A percentile compares a stretch with the other conserved stretches of the same genome.
These are phyloP conservation scores for Scedosporium boydii DNA, from an alignment of 2,329 filamentous ascomycete genomes.

Conservation along the genomic window DNA sequence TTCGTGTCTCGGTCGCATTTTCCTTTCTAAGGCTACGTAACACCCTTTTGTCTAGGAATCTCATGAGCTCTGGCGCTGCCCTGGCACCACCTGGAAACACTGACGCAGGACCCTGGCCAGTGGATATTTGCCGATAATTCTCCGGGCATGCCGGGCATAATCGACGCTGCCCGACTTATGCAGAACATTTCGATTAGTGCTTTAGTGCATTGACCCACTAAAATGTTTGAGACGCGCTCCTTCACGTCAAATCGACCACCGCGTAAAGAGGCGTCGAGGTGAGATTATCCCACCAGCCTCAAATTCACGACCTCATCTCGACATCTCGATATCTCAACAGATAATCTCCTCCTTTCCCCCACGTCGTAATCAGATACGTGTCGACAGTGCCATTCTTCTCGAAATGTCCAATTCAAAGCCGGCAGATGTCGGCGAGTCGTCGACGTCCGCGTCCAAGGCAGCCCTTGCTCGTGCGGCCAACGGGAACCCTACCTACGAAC, in stretches of 20 bases:
- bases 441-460: conserved; percentile 48
- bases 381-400: neutral
- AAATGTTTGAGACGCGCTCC: neutral
- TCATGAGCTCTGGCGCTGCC: neutral
- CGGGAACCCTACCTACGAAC: conserved; percentile 54
- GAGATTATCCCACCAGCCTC: neutral
- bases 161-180: neutral
- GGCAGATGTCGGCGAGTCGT: conserved; percentile 51
- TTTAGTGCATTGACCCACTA: neutral
- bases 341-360: neutral
- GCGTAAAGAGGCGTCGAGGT: neutral
- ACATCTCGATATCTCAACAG: neutral
- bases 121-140: neutral
- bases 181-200: neutral
- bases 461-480: conserved; percentile 40
- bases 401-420: conserved; percentile 39
- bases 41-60: neutral
- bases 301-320: neutral
- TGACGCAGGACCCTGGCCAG: neutral
- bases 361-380: neutral
- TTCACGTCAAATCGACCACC: neutral
- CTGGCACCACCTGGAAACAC: neutral
- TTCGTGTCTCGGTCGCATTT: neutral
- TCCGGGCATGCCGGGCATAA: neutral
- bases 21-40: conserved; percentile 5